Conservation (phyloP, 2,329 filamentous ascomycete genomes). For the Lasiodiplodia gonubiensis region DNA sequence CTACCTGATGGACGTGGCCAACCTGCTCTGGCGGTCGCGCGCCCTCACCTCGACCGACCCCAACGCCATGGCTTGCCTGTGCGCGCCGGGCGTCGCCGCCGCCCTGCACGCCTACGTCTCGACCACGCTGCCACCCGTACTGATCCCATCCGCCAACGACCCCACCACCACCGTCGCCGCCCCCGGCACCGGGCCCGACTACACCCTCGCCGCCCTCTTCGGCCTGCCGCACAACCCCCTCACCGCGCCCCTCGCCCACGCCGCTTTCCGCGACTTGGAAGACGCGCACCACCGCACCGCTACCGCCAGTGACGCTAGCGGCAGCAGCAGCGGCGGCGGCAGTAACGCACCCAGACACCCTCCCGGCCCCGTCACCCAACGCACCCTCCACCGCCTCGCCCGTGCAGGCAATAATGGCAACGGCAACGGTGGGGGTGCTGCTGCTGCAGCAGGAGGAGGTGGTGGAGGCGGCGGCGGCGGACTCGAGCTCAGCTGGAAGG, state of each 20-base stretch:
- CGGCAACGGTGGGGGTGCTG: neutral
- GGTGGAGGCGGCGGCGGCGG: conserved; percentile 52
- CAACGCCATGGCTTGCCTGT: conserved; percentile 62
- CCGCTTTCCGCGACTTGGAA: conserved; percentile 56
- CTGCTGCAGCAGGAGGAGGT: neutral
- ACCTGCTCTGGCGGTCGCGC: conserved; percentile 77
- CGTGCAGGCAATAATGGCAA: conserved; percentile 54
- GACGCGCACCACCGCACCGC: conserved; percentile 58
- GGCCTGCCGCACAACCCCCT: conserved; percentile 55
- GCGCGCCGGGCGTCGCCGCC: conserved; percentile 53
- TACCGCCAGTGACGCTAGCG: conserved; percentile 58
- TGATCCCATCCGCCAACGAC: conserved; percentile 43
- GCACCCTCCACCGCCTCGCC: conserved; percentile 41
- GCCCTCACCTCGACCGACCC: conserved; percentile 70
- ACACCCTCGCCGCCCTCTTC: conserved; percentile 50
- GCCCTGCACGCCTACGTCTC: conserved; percentile 51
- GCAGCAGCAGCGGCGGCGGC: neutral
- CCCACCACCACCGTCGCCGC: conserved; percentile 50
- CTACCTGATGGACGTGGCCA: conserved; percentile 86
- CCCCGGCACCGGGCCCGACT: conserved; percentile 49
- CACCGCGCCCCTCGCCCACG: conserved; percentile 53
- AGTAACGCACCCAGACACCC: neutral
- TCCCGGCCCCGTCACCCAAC: conserved; percentile 45
- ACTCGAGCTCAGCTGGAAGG: conserved; percentile 63
- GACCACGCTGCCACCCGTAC: conserved; percentile 40